A percentile compares a stretch with the other conserved stretches of the same genome.
Evolutionary conservation across 2,329 filamentous ascomycete species (phyloP).

Genomic region (Arthrocladium fulminans): DNA sequence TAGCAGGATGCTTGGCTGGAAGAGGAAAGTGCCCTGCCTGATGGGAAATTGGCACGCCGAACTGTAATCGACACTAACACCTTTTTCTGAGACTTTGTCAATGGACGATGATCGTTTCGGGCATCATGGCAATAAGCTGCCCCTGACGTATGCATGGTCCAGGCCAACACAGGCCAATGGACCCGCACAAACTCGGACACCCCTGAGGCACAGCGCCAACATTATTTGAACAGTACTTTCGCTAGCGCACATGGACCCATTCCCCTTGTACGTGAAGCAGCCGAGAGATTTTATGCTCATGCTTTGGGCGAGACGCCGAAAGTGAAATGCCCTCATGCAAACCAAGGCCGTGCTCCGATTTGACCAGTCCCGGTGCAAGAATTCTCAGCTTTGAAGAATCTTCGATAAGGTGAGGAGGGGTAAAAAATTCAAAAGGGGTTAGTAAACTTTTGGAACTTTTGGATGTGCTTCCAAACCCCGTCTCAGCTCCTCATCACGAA

Average conservation of each 20-base stretch:
- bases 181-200: background rate
- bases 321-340: too few relatives aligned
- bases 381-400: background rate
- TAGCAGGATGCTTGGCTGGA: slow-evolving; percentile 4
- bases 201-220: slow-evolving; percentile 4
- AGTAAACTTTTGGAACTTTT: too few relatives aligned
- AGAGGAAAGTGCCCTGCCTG: slow-evolving; percentile 3
- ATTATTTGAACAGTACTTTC: background rate
- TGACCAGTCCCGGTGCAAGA: too few relatives aligned
- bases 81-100: background rate
- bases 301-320: background rate
- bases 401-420: background rate
- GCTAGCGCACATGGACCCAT: background rate
- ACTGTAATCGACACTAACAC: slow-evolving; percentile 4
- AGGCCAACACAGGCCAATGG: background rate
- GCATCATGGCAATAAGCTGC: background rate
- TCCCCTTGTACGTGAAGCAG: background rate
- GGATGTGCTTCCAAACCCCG: too few relatives aligned
- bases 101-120: background rate
- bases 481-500: background rate
- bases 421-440: background rate
- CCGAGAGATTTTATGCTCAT: too few relatives aligned
- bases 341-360: too few relatives aligned
- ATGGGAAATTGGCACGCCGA: slow-evolving; percentile 5
- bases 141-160: slow-evolving; percentile 1